phyloP scores from a whole-genome alignment of 2,329 filamentous ascomycete genomes.

The Dendryphion nanum region DNA sequence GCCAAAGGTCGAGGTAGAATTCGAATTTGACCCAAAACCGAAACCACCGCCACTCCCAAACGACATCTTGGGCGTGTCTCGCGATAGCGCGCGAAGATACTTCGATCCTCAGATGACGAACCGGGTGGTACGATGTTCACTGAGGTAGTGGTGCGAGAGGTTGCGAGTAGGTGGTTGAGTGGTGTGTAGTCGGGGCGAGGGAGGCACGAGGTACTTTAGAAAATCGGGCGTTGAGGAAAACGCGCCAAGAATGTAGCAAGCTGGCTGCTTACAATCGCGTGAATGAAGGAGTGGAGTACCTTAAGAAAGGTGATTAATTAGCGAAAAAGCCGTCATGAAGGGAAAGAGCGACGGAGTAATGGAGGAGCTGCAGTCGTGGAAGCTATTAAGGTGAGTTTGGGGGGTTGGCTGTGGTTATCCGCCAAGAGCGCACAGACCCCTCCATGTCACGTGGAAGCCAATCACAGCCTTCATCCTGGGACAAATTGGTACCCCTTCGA shows the following conservation, averaged over 20 bases:
- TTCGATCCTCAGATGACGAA: conserved; percentile 14
- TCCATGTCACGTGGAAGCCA: background rate
- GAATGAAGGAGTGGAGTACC: conserved; percentile 19
- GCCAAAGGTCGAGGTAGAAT: conserved; percentile 18
- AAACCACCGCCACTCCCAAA: conserved; percentile 53
- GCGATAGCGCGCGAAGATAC: conserved; percentile 24
- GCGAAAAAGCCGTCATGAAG: conserved; percentile 27
- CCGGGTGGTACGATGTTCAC: too few species aligned
- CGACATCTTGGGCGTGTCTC: conserved; percentile 30
- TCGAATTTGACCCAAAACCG: background rate
- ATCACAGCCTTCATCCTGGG: too few species aligned
- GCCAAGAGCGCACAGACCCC: background rate
- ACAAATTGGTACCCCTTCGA: too few species aligned
- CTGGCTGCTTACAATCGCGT: conserved; percentile 15
- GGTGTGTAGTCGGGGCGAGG: conserved; percentile 2
- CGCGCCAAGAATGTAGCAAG: conserved; percentile 31
- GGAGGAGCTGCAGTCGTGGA: conserved; percentile 6
- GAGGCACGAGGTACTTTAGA: too few species aligned
- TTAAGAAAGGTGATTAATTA: conserved; percentile 30
- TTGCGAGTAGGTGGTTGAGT: conserved; percentile 8
- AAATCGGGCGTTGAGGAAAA: conserved; percentile 23
- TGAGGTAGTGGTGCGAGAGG: too few species aligned
- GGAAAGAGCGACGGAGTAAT: conserved; percentile 9
- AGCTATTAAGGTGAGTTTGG: conserved; percentile 15
- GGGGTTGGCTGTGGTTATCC: conserved; percentile 1